Base-by-base conservation (phyloP, 306 rosid genomes). In the Lathyrus sativus region DNA sequence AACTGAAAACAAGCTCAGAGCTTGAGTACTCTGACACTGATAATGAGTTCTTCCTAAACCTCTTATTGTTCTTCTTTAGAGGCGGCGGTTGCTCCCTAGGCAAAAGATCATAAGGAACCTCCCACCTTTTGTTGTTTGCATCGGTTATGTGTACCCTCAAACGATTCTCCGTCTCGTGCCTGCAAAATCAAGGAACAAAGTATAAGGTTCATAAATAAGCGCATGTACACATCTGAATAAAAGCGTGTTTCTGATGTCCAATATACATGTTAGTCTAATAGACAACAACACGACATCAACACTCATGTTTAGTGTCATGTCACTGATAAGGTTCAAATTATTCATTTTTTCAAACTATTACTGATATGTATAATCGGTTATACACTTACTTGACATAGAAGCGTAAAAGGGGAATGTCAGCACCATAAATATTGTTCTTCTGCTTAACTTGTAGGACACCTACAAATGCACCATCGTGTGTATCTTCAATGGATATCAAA, bases 121-220 rank as follows among this genome's bases (percentile, higher is more conserved):
- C 96, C 96, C 96, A 92, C 42, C 96, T 80, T 74, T 83, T 84
- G 12, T 78, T 89, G 76, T 82, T 74, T 3, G 93, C 91, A 49
- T 90, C 96, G 4, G 93, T 85, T 24, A 92, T 85, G 71, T 88
- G 90, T 4, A 92, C 87, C 74, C 96, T 86, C 75, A 90, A 78
- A 12, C 98, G 93, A 42, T 72, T 82, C 35, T 80, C 75, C 0
- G 84, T 81, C 71, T 92, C 96, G 17, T 92, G 89, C 85, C 96
- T 89, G 71, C 65, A 78, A 28, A 38, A 56, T 4, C 19, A 0
- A 56, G 14, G 11, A 35, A 35, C 9, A 35, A 35, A 35, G 2
- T 7, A 7, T 7, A 35, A 35, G 39, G 9, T 35, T 35, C 39
- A 35, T 35, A 6, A 35, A 35, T 35, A 35, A 35, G 2, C 9